Base-by-base conservation (phyloP, 495 filamentous ascomycete species). In the Podospora australis region DNA sequence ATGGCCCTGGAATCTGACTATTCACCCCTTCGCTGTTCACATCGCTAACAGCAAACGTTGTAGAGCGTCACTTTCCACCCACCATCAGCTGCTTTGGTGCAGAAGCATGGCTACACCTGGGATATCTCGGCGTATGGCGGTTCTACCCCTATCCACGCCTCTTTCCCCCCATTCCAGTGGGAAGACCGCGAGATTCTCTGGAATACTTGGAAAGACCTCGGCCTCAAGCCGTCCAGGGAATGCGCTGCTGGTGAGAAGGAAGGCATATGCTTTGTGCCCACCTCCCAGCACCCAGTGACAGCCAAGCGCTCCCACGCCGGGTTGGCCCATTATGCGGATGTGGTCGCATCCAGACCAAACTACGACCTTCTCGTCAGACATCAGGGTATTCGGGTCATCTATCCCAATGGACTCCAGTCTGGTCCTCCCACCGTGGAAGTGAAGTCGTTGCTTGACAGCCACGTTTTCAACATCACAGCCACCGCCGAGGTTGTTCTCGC, bases 221-320 rank as follows among this genome's bases (percentile, higher is more conserved):
- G 56, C 7, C 22, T 62, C 20, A 14, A 32, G 14, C 2, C 14
- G 6, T 25, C n/a, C 6, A 16, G 49, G 24, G 59, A 62, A 10
- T 62, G 59, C 22, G 59, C 58, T 0, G 47, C 44, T 8, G 60
- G 60, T 28, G 50, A 60, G 30, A 63, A 63, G 29, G 47, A 54
- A 17, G 60, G 54, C 0, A 21, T 60, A 41, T 63, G 60, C 51
- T 58, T 54, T 52, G 46, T 63, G 0, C 56, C 60, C 14, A 49
- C 42, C 11, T 57, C 60, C 17, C 51, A 57, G 45, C 35, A 70
- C 29, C 66, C 67, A 6, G 51, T 62, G 11, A 65, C 57, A 3
- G 61, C 56, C 2, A 39, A 57, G 16, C 60, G 67, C 17, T 70
- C 67, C 1, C 67, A 70, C 36, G 54, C 69, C 13, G 64, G 66